phyloP scores from a whole-genome alignment of 106 monocot species.

The Agapanthus africanus region DNA sequence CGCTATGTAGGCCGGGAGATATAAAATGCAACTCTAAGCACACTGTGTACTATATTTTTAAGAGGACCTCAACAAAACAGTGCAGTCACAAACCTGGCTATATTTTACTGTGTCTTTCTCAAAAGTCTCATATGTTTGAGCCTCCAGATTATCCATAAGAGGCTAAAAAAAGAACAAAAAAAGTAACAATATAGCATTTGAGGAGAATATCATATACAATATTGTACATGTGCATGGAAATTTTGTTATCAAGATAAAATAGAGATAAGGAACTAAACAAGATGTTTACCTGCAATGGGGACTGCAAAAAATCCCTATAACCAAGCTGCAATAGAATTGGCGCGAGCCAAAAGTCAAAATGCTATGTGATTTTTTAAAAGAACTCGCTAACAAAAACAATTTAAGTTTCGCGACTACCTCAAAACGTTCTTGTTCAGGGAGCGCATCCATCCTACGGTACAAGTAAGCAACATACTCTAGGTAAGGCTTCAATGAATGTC shows the following conservation, averaged over 20 bases:
- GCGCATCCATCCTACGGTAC: slow-evolving; percentile 84
- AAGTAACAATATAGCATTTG: slow-evolving; percentile 11
- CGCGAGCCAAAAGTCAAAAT: not conserved
- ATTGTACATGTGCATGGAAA: not conserved
- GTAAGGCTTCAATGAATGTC: slow-evolving; percentile 64
- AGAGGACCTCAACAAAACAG: not conserved
- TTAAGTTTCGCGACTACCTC: slow-evolving; percentile 42
- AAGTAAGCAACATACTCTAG: slow-evolving; percentile 84
- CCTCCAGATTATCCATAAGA: slow-evolving; percentile 99
- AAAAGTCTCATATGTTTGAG: slow-evolving; percentile 98
- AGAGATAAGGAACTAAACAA: not conserved
- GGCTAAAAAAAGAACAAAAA: slow-evolving; percentile 50
- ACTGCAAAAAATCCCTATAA: slow-evolving; percentile 87
- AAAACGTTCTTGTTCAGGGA: slow-evolving; percentile 91
- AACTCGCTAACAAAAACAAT: not conserved
- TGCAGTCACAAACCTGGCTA: slow-evolving; percentile 59
- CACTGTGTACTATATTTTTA: no score
- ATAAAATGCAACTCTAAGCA: not conserved
- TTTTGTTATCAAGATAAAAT: not conserved
- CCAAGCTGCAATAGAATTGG: slow-evolving; percentile 39
- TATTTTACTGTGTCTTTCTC: slow-evolving; percentile 94
- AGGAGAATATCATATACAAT: no score
- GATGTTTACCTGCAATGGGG: slow-evolving; percentile 81
- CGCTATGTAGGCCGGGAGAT: no score
- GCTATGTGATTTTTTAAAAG: not conserved